These are phyloP conservation scores for Pyrenophora teres DNA, from an alignment of 2,329 filamentous ascomycete genomes.

Conservation along the genomic window DNA sequence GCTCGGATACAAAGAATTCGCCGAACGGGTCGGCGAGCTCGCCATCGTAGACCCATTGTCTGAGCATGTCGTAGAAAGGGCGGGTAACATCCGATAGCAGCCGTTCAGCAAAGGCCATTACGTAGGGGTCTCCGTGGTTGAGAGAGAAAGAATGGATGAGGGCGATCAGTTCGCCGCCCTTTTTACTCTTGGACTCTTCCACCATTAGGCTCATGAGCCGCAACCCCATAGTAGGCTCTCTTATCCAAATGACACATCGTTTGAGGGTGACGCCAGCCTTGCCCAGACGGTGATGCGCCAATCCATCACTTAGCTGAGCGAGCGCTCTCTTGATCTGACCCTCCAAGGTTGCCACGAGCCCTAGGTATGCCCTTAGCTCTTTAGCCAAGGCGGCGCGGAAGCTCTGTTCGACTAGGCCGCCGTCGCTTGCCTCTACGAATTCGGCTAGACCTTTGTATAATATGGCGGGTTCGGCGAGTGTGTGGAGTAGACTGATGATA, in stretches of 20 bases:
- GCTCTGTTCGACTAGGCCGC: constrained; percentile 89
- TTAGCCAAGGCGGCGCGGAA: constrained; percentile 81
- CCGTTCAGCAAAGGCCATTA: constrained; percentile 89
- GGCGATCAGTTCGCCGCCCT: constrained; percentile 89
- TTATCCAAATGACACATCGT: constrained; percentile 94
- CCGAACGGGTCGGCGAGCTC: constrained; percentile 94
- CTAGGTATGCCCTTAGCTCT: constrained; percentile 87
- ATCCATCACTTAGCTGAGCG: constrained; percentile 70
- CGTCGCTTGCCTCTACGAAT: constrained; percentile 81
- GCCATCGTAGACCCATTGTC: constrained; percentile 97
- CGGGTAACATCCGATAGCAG: constrained; percentile 84
- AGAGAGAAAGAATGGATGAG: constrained; percentile 92
- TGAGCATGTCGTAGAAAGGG: constrained; percentile 95
- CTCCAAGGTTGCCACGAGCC: constrained; percentile 88
- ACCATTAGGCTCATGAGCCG: constrained; percentile 93
- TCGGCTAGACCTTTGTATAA: constrained; percentile 79
- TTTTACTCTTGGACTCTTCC: constrained; percentile 81
- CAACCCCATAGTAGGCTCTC: constrained; percentile 94
- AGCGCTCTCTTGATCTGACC: constrained; percentile 86
- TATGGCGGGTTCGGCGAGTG: constrained; percentile 89
- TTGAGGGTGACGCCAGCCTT: constrained; percentile 93
- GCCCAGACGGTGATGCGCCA: constrained; percentile 71
- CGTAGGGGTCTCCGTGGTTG: constrained; percentile 93
- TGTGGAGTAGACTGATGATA: constrained; percentile 83
- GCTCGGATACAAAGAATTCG: constrained; percentile 94